Base-by-base conservation (phyloP, 805 yeast species). In the Tetrapisispora namnaoensis region DNA sequence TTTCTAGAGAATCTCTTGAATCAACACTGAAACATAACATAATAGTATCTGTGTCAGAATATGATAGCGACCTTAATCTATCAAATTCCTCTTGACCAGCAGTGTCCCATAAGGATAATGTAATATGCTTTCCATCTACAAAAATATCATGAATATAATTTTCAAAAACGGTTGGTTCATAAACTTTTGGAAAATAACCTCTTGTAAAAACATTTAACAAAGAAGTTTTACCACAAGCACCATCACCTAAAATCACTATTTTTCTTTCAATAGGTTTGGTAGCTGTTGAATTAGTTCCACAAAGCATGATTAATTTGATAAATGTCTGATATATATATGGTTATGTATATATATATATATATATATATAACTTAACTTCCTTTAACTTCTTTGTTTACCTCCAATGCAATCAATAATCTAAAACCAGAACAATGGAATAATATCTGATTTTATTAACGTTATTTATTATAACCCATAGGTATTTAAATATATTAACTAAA, bases 21-120 rank as follows among this genome's bases (percentile, higher is more conserved):
- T 91, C 99, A 49, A 91, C 89, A 42, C 95, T 80, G 65, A 91
- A 91, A 71, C 99, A 93, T 50, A 91, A 77, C 90, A 91, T 93
- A 59, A 93, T 90, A 60, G 96, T 87, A 68, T 91, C 97, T 3
- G 99, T 93, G 67, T 93, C 98, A 27, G 90, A 82, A 67, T 93
- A 93, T 45, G 95, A 85, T 52, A 91, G 74, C 1, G 97, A 87
- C 66, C 99, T 79, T 66, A 91, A 75, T 54, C 97, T 77, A 67
- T 91, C 99, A 59, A 91, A 91, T 70, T 91, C 99, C 70, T 91
- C 99, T 72, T 91, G 99, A 8, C 99, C 99, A 1, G 99, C 99
- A 6, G 99, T 91, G 66, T 91, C 99, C 99, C 99, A 93, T 48
- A 91, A 72, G 16, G 96, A 89, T 49, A 91, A 71, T 61, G 90